Evolutionary conservation across 192 early-diverging fungal genomes (phyloP), one percentile per base, ranked within the genome.

Genomic region (Linnemannia hyalina): DNA sequence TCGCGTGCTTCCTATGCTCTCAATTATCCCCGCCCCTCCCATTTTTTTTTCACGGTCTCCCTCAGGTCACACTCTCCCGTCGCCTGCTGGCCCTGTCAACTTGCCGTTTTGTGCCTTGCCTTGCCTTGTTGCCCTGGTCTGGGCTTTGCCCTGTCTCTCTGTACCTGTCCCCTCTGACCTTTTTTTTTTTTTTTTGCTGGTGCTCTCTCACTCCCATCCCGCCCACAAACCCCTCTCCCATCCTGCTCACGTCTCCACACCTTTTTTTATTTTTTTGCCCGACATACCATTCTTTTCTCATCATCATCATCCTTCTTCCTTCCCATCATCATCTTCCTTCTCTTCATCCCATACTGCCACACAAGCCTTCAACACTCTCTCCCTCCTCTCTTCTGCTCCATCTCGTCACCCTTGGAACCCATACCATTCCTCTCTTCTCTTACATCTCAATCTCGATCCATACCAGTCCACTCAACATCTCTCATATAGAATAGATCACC

Each of bases 391-490:
- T 29, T 9, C 46, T 32, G 15, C 46, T 40, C 41, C 70, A 5
- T 11, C 40, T 29, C 71, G 15, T 46, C 42, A 46, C 16, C 72
- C 72, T 47, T 29, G 40, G 46, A 41, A 23, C 18, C 18, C 49
- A 52, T 60, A 26, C 18, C 46, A 75, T 75, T 57, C 74, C 57
- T 57, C 15, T 44, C 23, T 18, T 29, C 60, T 63, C 75, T 44
- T 57, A 63, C 38, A 26, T 76, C 41, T 52, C 68, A 69, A 78
- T 78, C 76, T 52, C 76, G 44, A 69, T 78, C 68, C 63, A 76
- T 11, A 57, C 75, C 75, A 76, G 60, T 40, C n/a, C 75, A 26
- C 18, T 40, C 38, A 40, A 40, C 22, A 38, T 40, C 54, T 49
- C 74, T 74, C 22, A 0, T 0, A 42, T 11, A 71, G 42, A 73